Base-by-base conservation (phyloP, 225 moss, liverwort and hornwort genomes). In the Marchantia paleacea region DNA sequence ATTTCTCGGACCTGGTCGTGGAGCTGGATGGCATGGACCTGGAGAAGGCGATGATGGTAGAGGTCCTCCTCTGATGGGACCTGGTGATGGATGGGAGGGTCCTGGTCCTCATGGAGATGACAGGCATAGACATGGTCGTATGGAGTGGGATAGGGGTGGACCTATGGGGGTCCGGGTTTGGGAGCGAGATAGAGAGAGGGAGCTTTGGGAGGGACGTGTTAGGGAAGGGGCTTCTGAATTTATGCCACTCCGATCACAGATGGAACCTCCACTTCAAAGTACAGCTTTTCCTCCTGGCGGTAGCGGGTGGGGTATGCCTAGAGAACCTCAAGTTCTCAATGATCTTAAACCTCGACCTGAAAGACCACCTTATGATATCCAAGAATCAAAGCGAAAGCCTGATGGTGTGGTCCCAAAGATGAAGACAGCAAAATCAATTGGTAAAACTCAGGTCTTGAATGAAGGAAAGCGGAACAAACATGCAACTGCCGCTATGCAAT, bases 21-120 rank as follows among this genome's bases (percentile, higher is more conserved):
- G 82, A 70, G 16, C 61, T 25, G 87, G 80, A 55, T 87, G 87
- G 87, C 87, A 85, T 72, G 85, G 87, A 75, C 87, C 72, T 82
- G 84, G 84, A 72, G 87, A 87, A 47, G 80, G 76, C 14, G 87
- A 87, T 75, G 87, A 87, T 78, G 82, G 78, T 16, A 82, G 85
- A 60, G 85, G 82, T 70, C 87, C 82, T 50, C 87, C 87, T 58
- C 73, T 85, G 54, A 51, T 87, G 48, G 85, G 85, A n/a, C 87
- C 82, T 39, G 80, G 73, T 75, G 87, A 87, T 85, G 85, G 82
- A 61, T 87, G 87, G 87, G 85, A 87, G 12, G 87, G 80, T 26
- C 87, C 82, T 60, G 84, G 82, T 50, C 82, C 85, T 18, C 85
- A 85, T 79, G 85, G 77, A 50, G 85, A 85, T 81, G 85, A 85